Percentiles rank a stretch among this genome's conserved stretches.
Conservation (phyloP, 208 protist genomes). For the Eutreptiella sp. region DNA sequence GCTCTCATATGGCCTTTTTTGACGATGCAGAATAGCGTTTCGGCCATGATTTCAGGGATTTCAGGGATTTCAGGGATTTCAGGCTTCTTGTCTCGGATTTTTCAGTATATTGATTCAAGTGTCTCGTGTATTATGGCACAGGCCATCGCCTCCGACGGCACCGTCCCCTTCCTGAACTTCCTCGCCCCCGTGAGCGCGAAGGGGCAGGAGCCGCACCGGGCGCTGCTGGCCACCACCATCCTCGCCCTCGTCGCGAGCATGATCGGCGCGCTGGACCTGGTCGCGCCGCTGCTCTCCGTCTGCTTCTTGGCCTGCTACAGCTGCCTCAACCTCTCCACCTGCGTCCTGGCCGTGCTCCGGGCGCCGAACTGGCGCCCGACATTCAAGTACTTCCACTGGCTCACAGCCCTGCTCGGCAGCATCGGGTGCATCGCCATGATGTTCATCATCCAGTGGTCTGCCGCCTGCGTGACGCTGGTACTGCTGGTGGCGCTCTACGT, state of each 20-base stretch:
- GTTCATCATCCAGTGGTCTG: constrained; percentile 35
- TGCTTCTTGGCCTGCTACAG: constrained; percentile 48
- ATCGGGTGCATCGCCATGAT: constrained; percentile 38
- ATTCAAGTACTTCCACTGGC: constrained; percentile 40
- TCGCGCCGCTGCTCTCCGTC: constrained; percentile 34
- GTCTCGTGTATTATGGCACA: constrained; percentile 37
- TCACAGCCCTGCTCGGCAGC: constrained; percentile 29
- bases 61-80: too few species aligned
- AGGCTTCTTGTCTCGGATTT: too few species aligned
- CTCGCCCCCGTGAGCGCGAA: constrained; percentile 10
- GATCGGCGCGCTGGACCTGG: constrained; percentile 36
- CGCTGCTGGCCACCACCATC: constrained; percentile 29
- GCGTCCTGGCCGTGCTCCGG: constrained; percentile 29
- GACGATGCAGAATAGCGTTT: too few species aligned
- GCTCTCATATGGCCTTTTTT: too few species aligned
- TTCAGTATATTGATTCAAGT: too few species aligned
- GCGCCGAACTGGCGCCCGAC: constrained; percentile 35
- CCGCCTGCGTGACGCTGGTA: constrained; percentile 27
- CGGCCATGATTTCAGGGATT: too few species aligned
- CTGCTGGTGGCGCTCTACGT: constrained; percentile 24
- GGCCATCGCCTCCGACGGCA: constrained; percentile 32
- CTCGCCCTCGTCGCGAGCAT: constrained; percentile 12
- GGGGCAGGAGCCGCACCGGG: constrained; percentile 23
- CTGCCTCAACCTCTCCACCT: constrained; percentile 42
- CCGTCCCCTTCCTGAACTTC: constrained; percentile 40